Evolutionary conservation across 306 rosid species (phyloP).

Genomic region (Sechiopsis laciniata): DNA sequence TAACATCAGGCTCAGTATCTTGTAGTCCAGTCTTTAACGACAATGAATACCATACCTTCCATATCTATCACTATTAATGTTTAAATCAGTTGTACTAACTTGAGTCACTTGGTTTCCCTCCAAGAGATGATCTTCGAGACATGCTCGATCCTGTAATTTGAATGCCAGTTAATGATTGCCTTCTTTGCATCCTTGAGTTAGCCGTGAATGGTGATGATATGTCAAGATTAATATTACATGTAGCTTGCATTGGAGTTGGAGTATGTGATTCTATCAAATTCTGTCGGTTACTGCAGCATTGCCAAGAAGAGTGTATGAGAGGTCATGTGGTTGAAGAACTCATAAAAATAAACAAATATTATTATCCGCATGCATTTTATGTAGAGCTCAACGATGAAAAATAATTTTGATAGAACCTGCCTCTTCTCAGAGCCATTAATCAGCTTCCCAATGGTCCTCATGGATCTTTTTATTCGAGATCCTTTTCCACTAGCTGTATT

Average conservation of each 20-base stretch:
- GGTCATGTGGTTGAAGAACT: no score
- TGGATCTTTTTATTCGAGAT: conserved; percentile 72
- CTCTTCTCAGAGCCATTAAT: conserved; percentile 83
- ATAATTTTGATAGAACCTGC: conserved; percentile 25
- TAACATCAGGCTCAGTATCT: conserved; percentile 13
- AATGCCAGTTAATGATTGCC: conserved; percentile 74
- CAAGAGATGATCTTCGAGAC: conserved; percentile 67
- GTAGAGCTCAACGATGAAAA: not conserved
- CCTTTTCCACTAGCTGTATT: conserved; percentile 63
- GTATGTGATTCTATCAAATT: conserved; percentile 44
- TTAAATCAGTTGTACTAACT: conserved; percentile 35
- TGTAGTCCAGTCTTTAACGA: conserved; percentile 1
- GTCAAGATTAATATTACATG: conserved; percentile 25
- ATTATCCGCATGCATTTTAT: not conserved
- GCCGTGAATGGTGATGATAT: conserved; percentile 47
- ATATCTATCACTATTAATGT: not conserved
- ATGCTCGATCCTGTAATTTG: conserved; percentile 37
- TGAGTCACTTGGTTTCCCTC: conserved; percentile 50
- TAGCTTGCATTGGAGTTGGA: conserved; percentile 40
- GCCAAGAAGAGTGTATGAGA: not conserved
- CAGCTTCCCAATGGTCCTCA: conserved; percentile 83
- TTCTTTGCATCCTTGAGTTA: conserved; percentile 44
- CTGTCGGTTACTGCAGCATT: conserved; percentile 57
- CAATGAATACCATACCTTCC: not conserved
- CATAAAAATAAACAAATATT: not conserved